These are phyloP conservation scores for Daldinia eschscholtzii DNA, from an alignment of 2,329 filamentous ascomycete genomes.

Conservation along the genomic window DNA sequence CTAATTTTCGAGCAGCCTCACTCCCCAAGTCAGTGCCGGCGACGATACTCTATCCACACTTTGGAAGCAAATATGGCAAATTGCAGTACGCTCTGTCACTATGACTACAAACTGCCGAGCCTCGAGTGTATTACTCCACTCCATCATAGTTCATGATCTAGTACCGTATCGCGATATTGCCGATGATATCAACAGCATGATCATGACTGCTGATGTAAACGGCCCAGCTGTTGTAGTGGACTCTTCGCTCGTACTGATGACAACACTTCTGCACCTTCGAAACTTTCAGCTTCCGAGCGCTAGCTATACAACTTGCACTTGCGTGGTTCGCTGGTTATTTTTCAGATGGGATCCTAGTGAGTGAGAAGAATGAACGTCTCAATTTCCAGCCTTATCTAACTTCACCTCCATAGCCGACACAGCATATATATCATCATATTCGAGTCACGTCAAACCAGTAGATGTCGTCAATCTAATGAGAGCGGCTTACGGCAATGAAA, in stretches of 20 bases:
- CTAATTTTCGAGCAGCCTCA: constrained; percentile 57
- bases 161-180: constrained; percentile 75
- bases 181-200: constrained; percentile 77
- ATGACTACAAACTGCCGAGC: constrained; percentile 79
- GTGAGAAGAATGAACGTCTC: constrained; percentile 44
- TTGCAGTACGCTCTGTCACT: constrained; percentile 77
- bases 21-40: constrained; percentile 58
- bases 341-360: constrained; percentile 85
- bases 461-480: constrained; percentile 78
- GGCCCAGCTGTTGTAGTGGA: constrained; percentile 86
- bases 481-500: constrained; percentile 71
- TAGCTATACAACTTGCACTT: constrained; percentile 75
- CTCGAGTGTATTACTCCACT: constrained; percentile 78
- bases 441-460: constrained; percentile 71
- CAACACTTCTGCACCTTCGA: constrained; percentile 73
- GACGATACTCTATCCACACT: constrained; percentile 57
- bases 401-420: constrained; percentile 68
- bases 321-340: constrained; percentile 85
- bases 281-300: constrained; percentile 76
- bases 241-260: constrained; percentile 80
- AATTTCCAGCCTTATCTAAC: constrained; percentile 34
- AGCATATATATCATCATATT: constrained; percentile 73
- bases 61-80: constrained; percentile 83
- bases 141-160: constrained; percentile 75
- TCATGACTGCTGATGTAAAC: constrained; percentile 82